Base-by-base conservation (phyloP, 345 rosid genomes). In the Camelina laxa region DNA sequence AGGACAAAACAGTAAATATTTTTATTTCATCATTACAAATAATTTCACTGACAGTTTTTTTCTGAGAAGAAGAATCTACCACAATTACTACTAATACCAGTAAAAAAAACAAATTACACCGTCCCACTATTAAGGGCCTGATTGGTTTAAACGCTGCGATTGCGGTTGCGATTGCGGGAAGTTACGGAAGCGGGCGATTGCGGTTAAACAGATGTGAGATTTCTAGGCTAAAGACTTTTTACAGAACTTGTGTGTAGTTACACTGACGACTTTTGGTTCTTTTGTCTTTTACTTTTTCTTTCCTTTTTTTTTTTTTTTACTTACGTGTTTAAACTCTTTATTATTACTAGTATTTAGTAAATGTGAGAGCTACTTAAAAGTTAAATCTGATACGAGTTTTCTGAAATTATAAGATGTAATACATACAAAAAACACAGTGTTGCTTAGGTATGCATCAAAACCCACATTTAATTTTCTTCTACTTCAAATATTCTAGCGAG, bases 301-400 rank as follows among this genome's bases (percentile, higher is more conserved):
- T n/a, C n/a, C n/a, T n/a, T n/a, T n/a, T n/a, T n/a, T n/a, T 38
- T 27, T 10, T 20, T 61, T 62, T 72, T 59, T 27, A 60, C 39
- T 50, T 39, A 10, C 33, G 69, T 62, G 21, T 19, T 51, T 30
- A 62, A 72, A 54, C 53, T 62, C 3, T 47, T 47, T 50, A 33
- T 33, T 33, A 10, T 47, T 50, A 33, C 7, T 33, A 10, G 41
- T 63, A 42, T 24, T 27, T 41, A 30, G 55, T 53, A 53, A 63
- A 63, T 63, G 70, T 62, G 70, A 73, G 63, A 73, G 70, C 61
- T 72, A n/a, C 45, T 41, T 31, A 69, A 39, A 35, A 35, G n/a
- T n/a, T n/a, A n/a, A n/a, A n/a, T n/a, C 30, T 17, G 21, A 50
- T 21, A 35, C 10, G 16, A 15, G 36, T 70, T 57, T 57, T 45